These are phyloP conservation scores for Hanseniaspora jakobsenii DNA, from an alignment of 805 yeast species.

Conservation along the genomic window DNA sequence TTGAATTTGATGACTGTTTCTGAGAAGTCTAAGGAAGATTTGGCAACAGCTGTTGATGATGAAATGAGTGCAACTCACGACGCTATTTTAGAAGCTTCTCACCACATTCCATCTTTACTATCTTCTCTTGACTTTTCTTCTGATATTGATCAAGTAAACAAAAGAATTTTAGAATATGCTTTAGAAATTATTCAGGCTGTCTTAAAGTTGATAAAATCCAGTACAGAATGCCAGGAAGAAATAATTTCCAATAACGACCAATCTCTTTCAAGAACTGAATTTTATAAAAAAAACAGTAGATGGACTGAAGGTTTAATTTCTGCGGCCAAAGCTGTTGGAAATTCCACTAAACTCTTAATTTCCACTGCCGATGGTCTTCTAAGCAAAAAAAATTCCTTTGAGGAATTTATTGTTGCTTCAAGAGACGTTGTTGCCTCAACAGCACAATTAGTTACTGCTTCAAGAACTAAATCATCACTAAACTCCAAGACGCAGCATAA, in stretches of 20 bases:
- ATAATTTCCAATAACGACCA: conserved; percentile 45
- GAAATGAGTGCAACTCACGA: conserved; percentile 66
- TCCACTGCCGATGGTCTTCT: conserved; percentile 80
- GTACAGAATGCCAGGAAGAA: conserved; percentile 71
- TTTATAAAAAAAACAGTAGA: conserved; percentile 73
- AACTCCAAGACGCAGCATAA: conserved; percentile 65
- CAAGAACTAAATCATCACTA: conserved; percentile 70
- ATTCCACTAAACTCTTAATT: conserved; percentile 68
- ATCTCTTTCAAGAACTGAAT: conserved; percentile 52
- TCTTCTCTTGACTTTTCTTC: conserved; percentile 38
- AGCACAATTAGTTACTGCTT: conserved; percentile 83
- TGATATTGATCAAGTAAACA: conserved; percentile 55
- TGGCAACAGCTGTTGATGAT: conserved; percentile 57
- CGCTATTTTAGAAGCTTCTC: conserved; percentile 54
- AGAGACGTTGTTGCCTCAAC: conserved; percentile 88
- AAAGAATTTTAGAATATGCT: conserved; percentile 66
- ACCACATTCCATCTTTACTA: conserved; percentile 43
- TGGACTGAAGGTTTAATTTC: conserved; percentile 92
- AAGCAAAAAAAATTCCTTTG: conserved; percentile 51
- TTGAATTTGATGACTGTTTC: conserved; percentile 27
- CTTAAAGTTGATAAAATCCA: conserved; percentile 55
- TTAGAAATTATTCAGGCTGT: conserved; percentile 71
- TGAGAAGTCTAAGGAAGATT: conserved; percentile 36
- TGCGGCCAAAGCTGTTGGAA: conserved; percentile 79
- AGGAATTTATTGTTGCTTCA: conserved; percentile 78